Evolutionary conservation across 139 green algal genomes (phyloP).

Genomic region (Volvox reticuliferus): DNA sequence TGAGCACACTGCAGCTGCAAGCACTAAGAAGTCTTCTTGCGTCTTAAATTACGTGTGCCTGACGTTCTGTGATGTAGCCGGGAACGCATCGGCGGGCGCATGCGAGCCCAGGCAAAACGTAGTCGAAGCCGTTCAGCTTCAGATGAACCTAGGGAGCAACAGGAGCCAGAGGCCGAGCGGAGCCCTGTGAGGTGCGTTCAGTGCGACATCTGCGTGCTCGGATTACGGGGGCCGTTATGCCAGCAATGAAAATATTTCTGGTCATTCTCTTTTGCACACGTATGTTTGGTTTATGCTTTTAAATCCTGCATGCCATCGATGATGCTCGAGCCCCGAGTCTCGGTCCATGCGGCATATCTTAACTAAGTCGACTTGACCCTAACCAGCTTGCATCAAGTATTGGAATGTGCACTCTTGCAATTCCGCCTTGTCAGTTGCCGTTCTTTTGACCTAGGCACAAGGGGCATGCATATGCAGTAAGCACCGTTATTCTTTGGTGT

Average conservation of each 20-base stretch:
- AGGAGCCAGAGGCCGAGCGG: not conserved
- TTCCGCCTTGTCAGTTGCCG: not conserved
- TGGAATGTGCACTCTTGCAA: not conserved
- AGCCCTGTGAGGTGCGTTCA: conserved; percentile 7
- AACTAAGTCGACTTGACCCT: not conserved
- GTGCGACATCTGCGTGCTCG: not conserved
- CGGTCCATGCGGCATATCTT: no score
- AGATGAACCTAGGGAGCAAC: not conserved
- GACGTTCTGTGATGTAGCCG: not conserved
- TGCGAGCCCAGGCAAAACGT: conserved; percentile 17
- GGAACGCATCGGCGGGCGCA: conserved; percentile 20
- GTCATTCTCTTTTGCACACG: not conserved
- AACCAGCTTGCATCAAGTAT: not conserved
- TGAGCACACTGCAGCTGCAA: no score
- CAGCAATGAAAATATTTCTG: not conserved
- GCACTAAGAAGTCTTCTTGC: no score
- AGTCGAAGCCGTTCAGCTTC: conserved; percentile 18
- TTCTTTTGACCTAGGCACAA: not conserved
- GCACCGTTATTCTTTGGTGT: not conserved
- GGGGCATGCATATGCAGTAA: not conserved
- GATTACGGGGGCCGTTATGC: not conserved
- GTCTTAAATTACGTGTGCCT: no score
- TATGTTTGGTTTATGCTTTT: no score
- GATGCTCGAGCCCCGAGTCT: not conserved
- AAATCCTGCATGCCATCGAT: not conserved